Evolutionary conservation across 495 filamentous ascomycete species (phyloP).

Genomic region (Penicillium paxilli): DNA sequence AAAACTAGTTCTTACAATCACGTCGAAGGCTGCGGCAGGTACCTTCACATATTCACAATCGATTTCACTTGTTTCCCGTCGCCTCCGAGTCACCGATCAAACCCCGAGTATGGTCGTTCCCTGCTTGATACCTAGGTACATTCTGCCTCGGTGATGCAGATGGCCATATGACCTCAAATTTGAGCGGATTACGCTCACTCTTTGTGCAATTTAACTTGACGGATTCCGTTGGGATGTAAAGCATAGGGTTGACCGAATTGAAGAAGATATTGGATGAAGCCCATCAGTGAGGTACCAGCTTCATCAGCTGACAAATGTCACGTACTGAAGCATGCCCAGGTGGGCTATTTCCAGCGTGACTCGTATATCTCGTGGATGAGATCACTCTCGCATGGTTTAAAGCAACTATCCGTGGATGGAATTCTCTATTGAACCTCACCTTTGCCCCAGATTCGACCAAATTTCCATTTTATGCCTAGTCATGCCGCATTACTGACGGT

Average conservation of each 20-base stretch:
- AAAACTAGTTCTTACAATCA: not conserved
- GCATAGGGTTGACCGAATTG: not conserved
- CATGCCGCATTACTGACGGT: not conserved
- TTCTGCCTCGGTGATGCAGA: slow-evolving; percentile 8
- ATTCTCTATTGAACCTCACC: slow-evolving; percentile 5
- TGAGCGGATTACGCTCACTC: not conserved
- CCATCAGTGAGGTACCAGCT: slow-evolving; percentile 1
- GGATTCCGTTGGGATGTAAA: slow-evolving; percentile 16
- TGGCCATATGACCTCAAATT: slow-evolving; percentile 11
- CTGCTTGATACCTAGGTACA: slow-evolving; percentile 5
- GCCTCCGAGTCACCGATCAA: not conserved
- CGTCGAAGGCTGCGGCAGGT: not conserved
- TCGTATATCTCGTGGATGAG: slow-evolving; percentile 16
- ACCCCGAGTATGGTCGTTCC: not conserved
- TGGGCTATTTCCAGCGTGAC: not conserved
- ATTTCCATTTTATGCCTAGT: not conserved
- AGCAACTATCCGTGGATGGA: slow-evolving; percentile 30
- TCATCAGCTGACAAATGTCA: slow-evolving; percentile 9
- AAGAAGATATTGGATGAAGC: slow-evolving; percentile 1
- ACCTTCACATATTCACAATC: not conserved
- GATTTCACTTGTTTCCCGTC: not conserved
- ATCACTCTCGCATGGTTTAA: slow-evolving; percentile 18
- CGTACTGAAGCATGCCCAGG: not conserved
- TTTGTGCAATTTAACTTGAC: not conserved
- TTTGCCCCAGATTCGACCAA: not conserved